These are phyloP conservation scores for Arachis stenosperma DNA, from an alignment of 306 rosid species.

Conservation along the genomic window DNA sequence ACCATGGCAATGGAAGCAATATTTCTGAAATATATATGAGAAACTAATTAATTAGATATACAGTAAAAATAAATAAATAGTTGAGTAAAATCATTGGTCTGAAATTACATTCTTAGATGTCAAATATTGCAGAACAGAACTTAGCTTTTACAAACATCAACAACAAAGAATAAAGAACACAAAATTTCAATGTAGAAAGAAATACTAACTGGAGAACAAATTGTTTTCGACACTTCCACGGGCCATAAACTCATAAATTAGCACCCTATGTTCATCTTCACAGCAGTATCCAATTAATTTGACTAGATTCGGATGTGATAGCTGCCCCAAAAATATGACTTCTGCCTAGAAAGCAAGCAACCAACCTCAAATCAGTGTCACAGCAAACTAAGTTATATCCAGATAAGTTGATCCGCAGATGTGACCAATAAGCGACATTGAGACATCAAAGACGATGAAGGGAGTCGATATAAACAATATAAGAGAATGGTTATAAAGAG, in stretches of 20 bases:
- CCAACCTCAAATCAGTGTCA: conserved; percentile 32
- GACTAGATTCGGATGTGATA: conserved; percentile 96
- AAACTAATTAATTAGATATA: conserved; percentile 27
- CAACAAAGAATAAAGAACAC: neutral
- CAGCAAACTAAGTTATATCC: neutral
- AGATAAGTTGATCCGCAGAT: too few relatives aligned
- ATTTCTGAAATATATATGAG: conserved; percentile 58
- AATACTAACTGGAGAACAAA: conserved; percentile 78
- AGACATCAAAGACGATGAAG: too few relatives aligned
- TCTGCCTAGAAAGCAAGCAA: conserved; percentile 80
- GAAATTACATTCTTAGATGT: too few relatives aligned
- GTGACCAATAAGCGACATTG: too few relatives aligned
- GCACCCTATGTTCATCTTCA: conserved; percentile 89
- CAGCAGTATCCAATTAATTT: conserved; percentile 96
- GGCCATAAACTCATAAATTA: conserved; percentile 90
- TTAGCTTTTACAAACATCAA: neutral
- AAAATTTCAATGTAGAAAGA: conserved; percentile 32
- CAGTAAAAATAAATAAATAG: conserved; percentile 3
- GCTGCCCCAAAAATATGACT: conserved; percentile 98
- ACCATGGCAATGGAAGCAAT: conserved; percentile 94
- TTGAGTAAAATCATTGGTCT: too few relatives aligned
- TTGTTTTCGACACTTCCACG: conserved; percentile 96
- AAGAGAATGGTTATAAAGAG: conserved; percentile 18
- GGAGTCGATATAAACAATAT: neutral
- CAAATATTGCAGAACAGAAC: neutral